Conservation (phyloP, 441 rosid genomes). For the Corymbia citriodora region DNA sequence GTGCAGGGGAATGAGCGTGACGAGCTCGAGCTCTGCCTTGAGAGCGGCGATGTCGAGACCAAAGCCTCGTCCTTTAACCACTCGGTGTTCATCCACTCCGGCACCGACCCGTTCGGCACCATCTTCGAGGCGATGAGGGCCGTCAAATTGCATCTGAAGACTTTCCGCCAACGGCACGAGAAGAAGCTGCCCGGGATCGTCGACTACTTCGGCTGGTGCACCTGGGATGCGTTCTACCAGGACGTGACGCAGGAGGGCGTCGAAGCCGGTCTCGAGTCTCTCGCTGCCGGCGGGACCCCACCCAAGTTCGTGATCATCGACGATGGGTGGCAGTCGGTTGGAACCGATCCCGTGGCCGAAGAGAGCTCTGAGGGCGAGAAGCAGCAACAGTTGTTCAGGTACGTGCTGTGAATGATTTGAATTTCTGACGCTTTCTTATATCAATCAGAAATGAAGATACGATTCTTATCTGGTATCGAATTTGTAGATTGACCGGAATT, state of each 20-base stretch:
- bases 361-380: conserved; percentile 5
- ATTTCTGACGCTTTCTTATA: not conserved
- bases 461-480: not conserved
- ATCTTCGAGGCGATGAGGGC: conserved; percentile 66
- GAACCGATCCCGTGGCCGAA: conserved; percentile 21
- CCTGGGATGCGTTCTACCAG: conserved; percentile 99
- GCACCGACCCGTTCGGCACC: conserved; percentile 69
- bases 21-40: conserved; percentile 81
- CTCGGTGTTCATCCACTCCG: conserved; percentile 63
- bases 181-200: conserved; percentile 81
- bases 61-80: conserved; percentile 65
- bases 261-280: conserved; percentile 63
- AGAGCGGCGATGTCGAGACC: conserved; percentile 70
- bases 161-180: conserved; percentile 81
- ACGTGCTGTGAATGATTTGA: not conserved
- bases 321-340: conserved; percentile 95
- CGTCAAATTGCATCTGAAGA: conserved; percentile 58
- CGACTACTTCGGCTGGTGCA: conserved; percentile 93
- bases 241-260: conserved; percentile 92
- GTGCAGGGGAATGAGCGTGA: conserved; percentile 64
- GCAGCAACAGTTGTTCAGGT: conserved; percentile 29
- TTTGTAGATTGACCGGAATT: conserved; percentile 42
- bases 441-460: not conserved
- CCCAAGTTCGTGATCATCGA: conserved; percentile 85
- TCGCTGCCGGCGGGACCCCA: conserved; percentile 68